Evolutionary conservation across 2,329 filamentous ascomycete species (phyloP), one percentile per base, ranked within the genome.

Genomic region (Fusarium pseudocircinatum): DNA sequence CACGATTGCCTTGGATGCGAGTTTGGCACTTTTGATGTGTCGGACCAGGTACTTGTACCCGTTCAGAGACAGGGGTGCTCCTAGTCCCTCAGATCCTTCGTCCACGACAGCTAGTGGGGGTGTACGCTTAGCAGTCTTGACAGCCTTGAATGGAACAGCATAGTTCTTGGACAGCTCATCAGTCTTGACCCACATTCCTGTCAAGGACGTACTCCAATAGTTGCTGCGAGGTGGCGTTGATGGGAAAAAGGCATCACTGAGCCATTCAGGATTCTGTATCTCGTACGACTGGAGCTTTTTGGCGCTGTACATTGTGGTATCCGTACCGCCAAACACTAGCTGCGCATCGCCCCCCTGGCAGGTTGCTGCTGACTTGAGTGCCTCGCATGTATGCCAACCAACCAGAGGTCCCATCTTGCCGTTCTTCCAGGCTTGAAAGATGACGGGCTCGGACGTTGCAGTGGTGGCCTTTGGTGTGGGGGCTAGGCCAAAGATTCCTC

Each of bases 1-100:
- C 22, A 62, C 28, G 20, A 24, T 53, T 28, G 39, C 22, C 22
- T 42, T 43, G 15, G 59, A 56, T 34, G 59, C 59, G 18, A 24
- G 22, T 26, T 58, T 46, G 22, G 50, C 50, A 4, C 10, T 4
- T 9, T 22, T 15, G 20, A 53, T 62, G 7, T 58, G 40, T 13
- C 57, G 28, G 28, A 59, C 60, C 34, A 67, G 44, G 37, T 64
- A n/a, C 37, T 30, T 65, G 52, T 67, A 67, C 4, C 22, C 60
- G 37, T 65, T 67, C 18, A 59, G 32, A 13, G 64, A 67, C 18
- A 67, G 44, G 28, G 64, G 64, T 39, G 64, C 64, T 13, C 60
- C 64, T 16, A 64, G 37, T 12, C 64, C 64, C n/a, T 67, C 64
- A 46, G 60, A 67, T 34, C 64, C 64, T 64, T 67, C 60, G 39